Percentiles rank a stretch among this genome's conserved stretches.
These are phyloP conservation scores for Suhomyces choctaworum DNA, from an alignment of 1,139 yeast genomes.

Conservation along the genomic window DNA sequence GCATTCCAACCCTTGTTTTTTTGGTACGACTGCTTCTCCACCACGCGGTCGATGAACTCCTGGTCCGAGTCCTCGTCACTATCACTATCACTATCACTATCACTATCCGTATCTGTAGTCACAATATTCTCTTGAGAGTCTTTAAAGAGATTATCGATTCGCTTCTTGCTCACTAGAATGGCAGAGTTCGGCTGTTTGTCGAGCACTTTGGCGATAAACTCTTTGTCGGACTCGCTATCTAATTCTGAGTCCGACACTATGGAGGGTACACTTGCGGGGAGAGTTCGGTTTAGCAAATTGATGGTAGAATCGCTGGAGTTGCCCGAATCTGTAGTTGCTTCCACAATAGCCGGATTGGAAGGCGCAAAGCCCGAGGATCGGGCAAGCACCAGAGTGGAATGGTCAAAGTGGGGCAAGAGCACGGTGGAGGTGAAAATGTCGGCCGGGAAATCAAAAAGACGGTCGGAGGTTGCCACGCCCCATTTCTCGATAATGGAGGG, in stretches of 20 bases:
- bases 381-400: neutral
- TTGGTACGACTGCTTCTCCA: neutral
- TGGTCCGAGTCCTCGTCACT: constrained; percentile 11
- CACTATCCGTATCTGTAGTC: neutral
- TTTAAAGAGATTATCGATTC: constrained; percentile 4
- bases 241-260: constrained; percentile 1
- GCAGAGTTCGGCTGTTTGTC: neutral
- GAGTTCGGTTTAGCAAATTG: no score
- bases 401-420: constrained; percentile 14
- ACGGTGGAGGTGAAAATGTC: constrained; percentile 42
- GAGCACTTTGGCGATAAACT: constrained; percentile 1
- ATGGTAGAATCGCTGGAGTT: constrained; percentile 9
- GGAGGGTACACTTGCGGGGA: neutral
- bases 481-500: constrained; percentile 43
- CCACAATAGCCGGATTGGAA: neutral
- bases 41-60: constrained; percentile 7
- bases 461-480: constrained; percentile 46
- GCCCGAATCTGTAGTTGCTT: constrained; percentile 6
- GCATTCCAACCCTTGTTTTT: constrained; percentile 16
- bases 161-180: neutral
- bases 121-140: neutral
- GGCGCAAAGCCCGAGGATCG: neutral
- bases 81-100: constrained; percentile 1
- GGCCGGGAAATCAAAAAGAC: constrained; percentile 32
- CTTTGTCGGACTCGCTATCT: constrained; percentile 4